Percentiles rank a stretch among this genome's conserved stretches.
Conservation (phyloP, 2,329 filamentous ascomycete species). For the Neofusicoccum parvum region DNA sequence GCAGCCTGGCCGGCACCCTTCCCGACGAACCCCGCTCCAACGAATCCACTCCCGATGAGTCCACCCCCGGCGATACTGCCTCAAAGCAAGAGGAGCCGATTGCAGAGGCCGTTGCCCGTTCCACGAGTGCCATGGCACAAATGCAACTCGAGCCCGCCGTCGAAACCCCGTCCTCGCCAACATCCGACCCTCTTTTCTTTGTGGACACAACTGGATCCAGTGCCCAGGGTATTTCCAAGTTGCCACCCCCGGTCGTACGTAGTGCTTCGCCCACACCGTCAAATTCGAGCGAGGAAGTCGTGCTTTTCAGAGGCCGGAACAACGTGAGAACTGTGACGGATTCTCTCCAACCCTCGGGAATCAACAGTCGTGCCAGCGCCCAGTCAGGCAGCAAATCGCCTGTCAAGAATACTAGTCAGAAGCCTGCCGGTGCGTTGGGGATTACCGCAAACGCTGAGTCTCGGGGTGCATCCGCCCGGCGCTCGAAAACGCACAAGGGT, state of each 20-base stretch:
- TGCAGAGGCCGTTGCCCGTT: conserved; percentile 21
- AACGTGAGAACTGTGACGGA: conserved; percentile 15
- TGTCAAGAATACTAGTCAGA: not conserved
- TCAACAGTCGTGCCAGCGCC: not conserved
- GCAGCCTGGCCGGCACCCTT: conserved; percentile 38
- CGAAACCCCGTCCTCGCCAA: not conserved
- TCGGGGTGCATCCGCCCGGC: not conserved
- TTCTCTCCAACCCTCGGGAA: not conserved
- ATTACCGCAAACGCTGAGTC: no score
- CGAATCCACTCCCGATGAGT: not conserved
- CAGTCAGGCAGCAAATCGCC: not conserved
- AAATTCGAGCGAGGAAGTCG: conserved; percentile 72
- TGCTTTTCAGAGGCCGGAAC: conserved; percentile 46
- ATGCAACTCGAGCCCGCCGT: conserved; percentile 26
- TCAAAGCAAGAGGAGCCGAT: conserved; percentile 22
- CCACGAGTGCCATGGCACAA: conserved; percentile 31
- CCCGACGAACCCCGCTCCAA: conserved; percentile 9
- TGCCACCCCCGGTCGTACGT: conserved; percentile 31
- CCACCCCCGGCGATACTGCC: conserved; percentile 15
- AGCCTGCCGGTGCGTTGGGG: not conserved
- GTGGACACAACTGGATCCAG: conserved; percentile 17
- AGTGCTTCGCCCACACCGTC: conserved; percentile 47
- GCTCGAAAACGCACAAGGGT: not conserved
- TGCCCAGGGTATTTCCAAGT: not conserved
- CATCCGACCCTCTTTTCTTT: conserved; percentile 7